These are phyloP conservation scores for Debaryomyces maramus DNA, from an alignment of 805 yeast species.

Conservation along the genomic window DNA sequence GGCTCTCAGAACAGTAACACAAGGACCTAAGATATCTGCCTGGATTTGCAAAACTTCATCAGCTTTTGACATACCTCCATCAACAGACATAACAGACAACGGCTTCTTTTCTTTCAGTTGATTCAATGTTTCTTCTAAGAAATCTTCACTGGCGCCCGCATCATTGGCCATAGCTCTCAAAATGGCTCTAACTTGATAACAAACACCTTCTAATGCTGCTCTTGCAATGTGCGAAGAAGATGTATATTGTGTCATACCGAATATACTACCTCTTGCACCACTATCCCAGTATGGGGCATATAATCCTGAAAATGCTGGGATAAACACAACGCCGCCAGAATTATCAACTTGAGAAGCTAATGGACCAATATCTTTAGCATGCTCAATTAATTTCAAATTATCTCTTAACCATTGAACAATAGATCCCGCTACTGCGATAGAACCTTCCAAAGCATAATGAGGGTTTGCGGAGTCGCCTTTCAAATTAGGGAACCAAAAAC, in stretches of 20 bases:
- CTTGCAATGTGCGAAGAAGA: slow-evolving; percentile 88
- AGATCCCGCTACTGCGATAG: slow-evolving; percentile 94
- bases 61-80: slow-evolving; percentile 94
- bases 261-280: slow-evolving; percentile 87
- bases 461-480: slow-evolving; percentile 53
- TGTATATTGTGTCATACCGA: slow-evolving; percentile 92
- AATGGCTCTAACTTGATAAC: slow-evolving; percentile 90
- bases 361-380: slow-evolving; percentile 87
- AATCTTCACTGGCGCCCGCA: slow-evolving; percentile 62
- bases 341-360: slow-evolving; percentile 78
- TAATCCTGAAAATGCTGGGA: slow-evolving; percentile 91
- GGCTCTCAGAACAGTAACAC: slow-evolving; percentile 79
- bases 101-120: slow-evolving; percentile 47
- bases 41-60: slow-evolving; percentile 92
- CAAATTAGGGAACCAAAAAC: slow-evolving; percentile 81
- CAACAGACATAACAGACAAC: slow-evolving; percentile 67
- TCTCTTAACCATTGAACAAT: slow-evolving; percentile 93
- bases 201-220: slow-evolving; percentile 93
- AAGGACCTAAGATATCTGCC: slow-evolving; percentile 87
- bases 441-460: slow-evolving; percentile 90
- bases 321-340: slow-evolving; percentile 90
- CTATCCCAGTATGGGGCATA: slow-evolving; percentile 97
- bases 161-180: slow-evolving; percentile 87
- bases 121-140: slow-evolving; percentile 51
- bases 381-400: slow-evolving; percentile 77